Evolutionary conservation across 805 yeast genomes (phyloP).

Genomic region (Danielia oregonensis): DNA sequence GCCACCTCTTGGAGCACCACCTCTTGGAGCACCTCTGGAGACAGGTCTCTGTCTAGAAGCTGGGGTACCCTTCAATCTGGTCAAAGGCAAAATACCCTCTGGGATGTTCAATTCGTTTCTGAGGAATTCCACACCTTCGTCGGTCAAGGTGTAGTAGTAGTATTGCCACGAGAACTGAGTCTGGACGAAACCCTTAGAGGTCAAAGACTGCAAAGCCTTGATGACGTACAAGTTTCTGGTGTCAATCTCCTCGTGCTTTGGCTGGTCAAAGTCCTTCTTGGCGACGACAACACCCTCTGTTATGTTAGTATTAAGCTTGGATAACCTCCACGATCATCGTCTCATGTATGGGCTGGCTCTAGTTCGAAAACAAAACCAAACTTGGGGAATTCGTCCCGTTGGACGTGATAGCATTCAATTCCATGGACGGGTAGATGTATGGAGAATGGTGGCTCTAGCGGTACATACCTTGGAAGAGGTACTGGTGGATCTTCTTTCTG

Average conservation of each 20-base stretch:
- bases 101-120: slow-evolving; percentile 98
- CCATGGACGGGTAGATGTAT: too few relatives aligned
- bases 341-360: too few relatives aligned
- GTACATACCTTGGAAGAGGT: slow-evolving; percentile 95
- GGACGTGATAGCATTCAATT: too few relatives aligned
- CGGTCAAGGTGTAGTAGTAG: slow-evolving; percentile 99
- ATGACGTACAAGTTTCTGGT: slow-evolving; percentile 96
- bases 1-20: slow-evolving; percentile 23
- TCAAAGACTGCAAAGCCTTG: slow-evolving; percentile 99
- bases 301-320: slow-evolving; percentile 21
- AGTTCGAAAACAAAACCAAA: too few relatives aligned
- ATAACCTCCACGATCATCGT: too few relatives aligned
- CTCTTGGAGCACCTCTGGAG: slow-evolving; percentile 40
- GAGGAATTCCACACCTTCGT: slow-evolving; percentile 98
- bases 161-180: slow-evolving; percentile 99
- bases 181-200: slow-evolving; percentile 98
- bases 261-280: slow-evolving; percentile 96
- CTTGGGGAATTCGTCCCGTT: too few relatives aligned
- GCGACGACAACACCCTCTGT: slow-evolving; percentile 99
- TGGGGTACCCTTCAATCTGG: slow-evolving; percentile 93
- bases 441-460: too few relatives aligned
- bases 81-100: slow-evolving; percentile 96
- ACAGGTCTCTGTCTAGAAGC: slow-evolving; percentile 63
- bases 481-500: slow-evolving; percentile 98
- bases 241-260: slow-evolving; percentile 97